Conservation (phyloP, 106 monocot species). For the Triglochin maritima region DNA sequence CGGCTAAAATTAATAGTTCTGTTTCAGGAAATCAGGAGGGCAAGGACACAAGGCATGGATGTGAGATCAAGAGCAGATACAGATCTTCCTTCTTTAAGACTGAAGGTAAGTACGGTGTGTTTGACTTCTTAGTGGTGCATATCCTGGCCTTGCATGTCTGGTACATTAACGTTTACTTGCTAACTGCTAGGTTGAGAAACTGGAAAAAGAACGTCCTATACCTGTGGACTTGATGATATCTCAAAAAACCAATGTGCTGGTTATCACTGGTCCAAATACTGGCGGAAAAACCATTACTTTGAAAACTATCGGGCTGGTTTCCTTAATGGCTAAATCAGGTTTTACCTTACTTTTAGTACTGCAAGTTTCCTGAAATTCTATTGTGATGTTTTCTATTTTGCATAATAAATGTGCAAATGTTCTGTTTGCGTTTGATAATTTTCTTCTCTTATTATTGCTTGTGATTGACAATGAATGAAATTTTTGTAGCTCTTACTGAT, state of each 20-base stretch:
- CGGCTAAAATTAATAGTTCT: background rate
- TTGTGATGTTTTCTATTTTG: too few species aligned
- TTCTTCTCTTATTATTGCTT: too few species aligned
- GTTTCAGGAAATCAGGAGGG: conserved; percentile 58
- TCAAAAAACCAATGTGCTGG: conserved; percentile 47
- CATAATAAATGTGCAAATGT: too few species aligned
- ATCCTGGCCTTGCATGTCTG: background rate
- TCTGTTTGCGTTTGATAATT: too few species aligned
- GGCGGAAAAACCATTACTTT: conserved; percentile 89
- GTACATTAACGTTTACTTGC: too few species aligned
- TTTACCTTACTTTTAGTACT: background rate
- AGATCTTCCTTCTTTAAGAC: conserved; percentile 33
- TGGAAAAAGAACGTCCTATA: conserved; percentile 50
- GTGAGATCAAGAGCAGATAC: conserved; percentile 15
- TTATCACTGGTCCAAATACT: conserved; percentile 86
- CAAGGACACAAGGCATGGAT: conserved; percentile 35
- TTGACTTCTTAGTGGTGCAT: background rate
- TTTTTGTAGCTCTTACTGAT: too few species aligned
- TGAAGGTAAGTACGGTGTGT: conserved; percentile 23
- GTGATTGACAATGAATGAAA: too few species aligned
- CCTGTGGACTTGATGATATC: conserved; percentile 72
- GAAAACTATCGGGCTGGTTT: conserved; percentile 79
- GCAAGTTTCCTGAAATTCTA: too few species aligned
- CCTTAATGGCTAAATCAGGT: conserved; percentile 90
- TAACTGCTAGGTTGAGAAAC: conserved; percentile 30